These are phyloP conservation scores for Clavispora asparagi DNA, from an alignment of 805 yeast genomes.

Conservation along the genomic window DNA sequence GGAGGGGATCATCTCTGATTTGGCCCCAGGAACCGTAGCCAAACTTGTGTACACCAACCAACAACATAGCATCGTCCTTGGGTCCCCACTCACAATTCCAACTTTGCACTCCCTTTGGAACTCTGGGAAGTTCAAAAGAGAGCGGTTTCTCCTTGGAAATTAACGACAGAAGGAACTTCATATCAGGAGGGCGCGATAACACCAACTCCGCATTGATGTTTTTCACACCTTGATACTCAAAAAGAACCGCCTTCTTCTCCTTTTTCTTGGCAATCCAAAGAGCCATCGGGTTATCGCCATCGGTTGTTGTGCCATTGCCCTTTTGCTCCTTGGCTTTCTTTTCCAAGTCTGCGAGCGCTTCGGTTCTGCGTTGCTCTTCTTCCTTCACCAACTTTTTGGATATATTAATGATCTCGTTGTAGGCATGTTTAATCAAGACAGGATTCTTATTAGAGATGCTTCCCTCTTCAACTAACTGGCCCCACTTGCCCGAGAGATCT, in stretches of 20 bases:
- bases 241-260: constrained; percentile 85
- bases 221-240: constrained; percentile 84
- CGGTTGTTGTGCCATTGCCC: constrained; percentile 31
- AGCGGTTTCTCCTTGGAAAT: constrained; percentile 53
- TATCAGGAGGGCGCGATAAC: constrained; percentile 77
- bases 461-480: constrained; percentile 84
- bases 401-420: constrained; percentile 60
- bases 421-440: constrained; percentile 67
- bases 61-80: constrained; percentile 78
- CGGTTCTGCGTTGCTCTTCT: constrained; percentile 61
- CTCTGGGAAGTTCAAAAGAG: constrained; percentile 52
- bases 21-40: constrained; percentile 96
- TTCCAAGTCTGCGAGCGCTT: constrained; percentile 54
- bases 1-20: constrained; percentile 90
- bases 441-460: constrained; percentile 81
- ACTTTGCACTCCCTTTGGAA: constrained; percentile 77
- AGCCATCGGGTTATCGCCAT: constrained; percentile 44
- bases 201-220: constrained; percentile 88
- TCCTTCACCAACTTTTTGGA: constrained; percentile 58
- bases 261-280: constrained; percentile 61
- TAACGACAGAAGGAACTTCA: constrained; percentile 55
- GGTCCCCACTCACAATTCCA: constrained; percentile 89
- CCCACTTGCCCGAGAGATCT: constrained; percentile 71
- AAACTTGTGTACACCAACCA: constrained; percentile 84
- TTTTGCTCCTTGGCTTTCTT: constrained; percentile 53